Base-by-base conservation (phyloP, 75 land plant genomes). In the Sequoia sempervirens region DNA sequence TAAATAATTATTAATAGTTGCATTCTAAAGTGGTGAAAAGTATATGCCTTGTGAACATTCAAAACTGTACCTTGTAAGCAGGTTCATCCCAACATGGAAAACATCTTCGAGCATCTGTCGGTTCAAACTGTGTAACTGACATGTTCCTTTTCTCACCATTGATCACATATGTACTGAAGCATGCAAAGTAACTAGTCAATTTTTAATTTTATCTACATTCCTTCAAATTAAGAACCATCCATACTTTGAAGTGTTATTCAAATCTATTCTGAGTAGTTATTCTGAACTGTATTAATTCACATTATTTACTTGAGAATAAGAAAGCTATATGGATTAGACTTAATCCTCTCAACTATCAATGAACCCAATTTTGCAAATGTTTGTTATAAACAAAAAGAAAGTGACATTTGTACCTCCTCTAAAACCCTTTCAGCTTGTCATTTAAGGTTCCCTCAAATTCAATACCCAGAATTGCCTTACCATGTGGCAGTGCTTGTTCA, bases 31-130 rank as follows among this genome's bases (percentile, higher is more conserved):
- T 50, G 53, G 13, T 50, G 15, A 50, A 47, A 50, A 50, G 15
- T 50, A 50, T 50, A 50, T 12, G 13, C 14, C 2, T 50, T 50
- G 15, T 50, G 15, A 13, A 50, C 12, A 12, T 50, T 50, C 53
- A 50, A 50, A 50, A 50, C 2, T 50, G 53, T 79, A 95, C 99
- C 99, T 97, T 97, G 81, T 86, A 85, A 83, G 99, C 87, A 84
- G 99, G 99, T 80, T 97, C 99, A 88, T 97, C 99, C 99, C 99
- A 97, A 80, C 97, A 97, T 23, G 99, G 99, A 83, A 97, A 97
- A 85, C 99, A 97, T 18, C 98, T 90, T 34, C 98, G 87, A 36
- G 98, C 98, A 94, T 97, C 95, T 58, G 90, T 95, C 12, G 98
- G 93, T 86, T 94, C 99, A 82, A 97, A 97, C 80, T 95, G 97